Percentiles rank a stretch among this genome's conserved stretches.
These are phyloP conservation scores for Eimeria acervulina DNA, from an alignment of 169 alveolate species.

Conservation along the genomic window DNA sequence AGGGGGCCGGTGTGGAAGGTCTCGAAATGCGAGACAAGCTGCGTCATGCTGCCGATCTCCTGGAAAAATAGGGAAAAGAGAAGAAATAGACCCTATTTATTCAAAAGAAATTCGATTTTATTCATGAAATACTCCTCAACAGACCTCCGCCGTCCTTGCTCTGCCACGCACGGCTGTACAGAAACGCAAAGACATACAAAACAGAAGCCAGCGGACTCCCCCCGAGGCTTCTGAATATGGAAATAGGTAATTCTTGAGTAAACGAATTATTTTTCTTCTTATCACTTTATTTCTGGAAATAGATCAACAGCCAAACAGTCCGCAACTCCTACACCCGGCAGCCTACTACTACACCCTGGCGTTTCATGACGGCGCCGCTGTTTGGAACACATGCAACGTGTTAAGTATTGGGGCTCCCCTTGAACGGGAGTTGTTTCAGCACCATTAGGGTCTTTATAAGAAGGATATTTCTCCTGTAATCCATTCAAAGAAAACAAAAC, in stretches of 20 bases:
- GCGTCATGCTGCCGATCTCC: conserved; percentile 78
- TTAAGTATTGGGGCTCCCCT: too few species aligned
- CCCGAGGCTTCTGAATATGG: neutral
- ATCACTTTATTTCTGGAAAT: too few species aligned
- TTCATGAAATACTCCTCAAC: neutral
- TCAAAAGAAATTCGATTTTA: neutral
- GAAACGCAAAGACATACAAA: neutral
- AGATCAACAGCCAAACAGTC: too few species aligned
- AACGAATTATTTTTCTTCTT: neutral
- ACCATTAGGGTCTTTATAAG: too few species aligned
- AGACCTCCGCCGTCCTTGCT: neutral
- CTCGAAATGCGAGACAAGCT: conserved; percentile 84
- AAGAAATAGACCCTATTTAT: neutral
- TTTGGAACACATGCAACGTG: too few species aligned
- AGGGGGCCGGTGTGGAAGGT: conserved; percentile 90
- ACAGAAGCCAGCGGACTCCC: neutral
- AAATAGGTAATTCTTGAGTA: neutral
- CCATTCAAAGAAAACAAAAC: too few species aligned
- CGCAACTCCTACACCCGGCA: too few species aligned
- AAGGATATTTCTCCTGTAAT: too few species aligned
- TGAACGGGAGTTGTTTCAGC: too few species aligned
- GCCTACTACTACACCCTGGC: too few species aligned
- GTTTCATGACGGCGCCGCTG: too few species aligned
- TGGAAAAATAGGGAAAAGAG: neutral
- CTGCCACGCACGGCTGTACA: neutral